Base-by-base conservation (phyloP, 1,284 basidiomycete genomes). In the Bondarzewia mesenterica region DNA sequence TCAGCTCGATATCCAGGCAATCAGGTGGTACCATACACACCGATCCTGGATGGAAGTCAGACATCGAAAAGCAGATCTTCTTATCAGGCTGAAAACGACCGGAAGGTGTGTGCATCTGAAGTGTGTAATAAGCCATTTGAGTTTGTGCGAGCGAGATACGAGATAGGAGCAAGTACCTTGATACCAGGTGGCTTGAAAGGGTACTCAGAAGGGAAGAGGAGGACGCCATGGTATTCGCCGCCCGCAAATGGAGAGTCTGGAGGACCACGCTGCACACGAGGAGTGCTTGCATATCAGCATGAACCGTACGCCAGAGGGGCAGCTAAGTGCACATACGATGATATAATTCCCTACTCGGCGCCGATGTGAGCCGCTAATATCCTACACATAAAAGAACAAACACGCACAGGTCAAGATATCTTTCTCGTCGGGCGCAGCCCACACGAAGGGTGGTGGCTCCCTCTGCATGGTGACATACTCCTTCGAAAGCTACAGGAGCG, bases 21-120 rank as follows among this genome's bases (percentile, higher is more conserved):
- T 23, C 7, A 20, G 22, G 39, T 41, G 49, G 27, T 29, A 29
- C 16, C 18, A 10, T 7, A 78, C 89, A 67, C 59, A 93, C 92
- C 47, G 85, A 80, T 54, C 89, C 89, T 1, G 91, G 90, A 59
- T 93, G 90, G 63, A 91, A 97, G 63, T 93, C 90, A 3, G 91
- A 93, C 91, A 94, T 94, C 35, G 90, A 93, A 69, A 93, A 93
- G 63, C 91, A 95, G 55, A 97, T 97, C 76, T 93, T 94, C 69
- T 85, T 85, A 70, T 94, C 90, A 23, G 89, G 86, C 58, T 91
- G 83, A 66, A 97, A 97, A 46, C 93, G 82, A 10, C 93, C 93
- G 14, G 89, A 93, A 0, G 93, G 93, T 18, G 93, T 97, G 62
- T 89, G 81, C 87, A 96, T 90, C 88, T 89, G 57, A 32, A 7